Evolutionary conservation across 441 rosid genomes (phyloP).

Genomic region (Jatropha multifida): DNA sequence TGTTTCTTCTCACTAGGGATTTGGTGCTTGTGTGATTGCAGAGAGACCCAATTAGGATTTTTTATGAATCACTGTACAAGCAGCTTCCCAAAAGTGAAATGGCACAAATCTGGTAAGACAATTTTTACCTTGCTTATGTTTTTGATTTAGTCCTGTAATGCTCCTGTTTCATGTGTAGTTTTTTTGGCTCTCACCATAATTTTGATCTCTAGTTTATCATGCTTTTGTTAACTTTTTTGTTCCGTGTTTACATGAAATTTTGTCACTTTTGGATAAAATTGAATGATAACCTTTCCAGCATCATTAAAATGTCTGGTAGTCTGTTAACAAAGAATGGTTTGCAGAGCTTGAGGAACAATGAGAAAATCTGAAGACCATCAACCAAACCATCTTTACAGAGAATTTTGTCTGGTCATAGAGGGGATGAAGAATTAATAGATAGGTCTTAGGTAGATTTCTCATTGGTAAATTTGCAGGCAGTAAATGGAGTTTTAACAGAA

Average conservation of each 20-base stretch:
- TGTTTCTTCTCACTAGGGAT: not conserved
- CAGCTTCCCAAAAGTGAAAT: conserved; percentile 82
- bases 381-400: not conserved
- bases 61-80: conserved; percentile 74
- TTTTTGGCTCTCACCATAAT: conserved; percentile 4
- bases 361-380: not conserved
- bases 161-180: conserved; percentile 6
- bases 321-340: not conserved
- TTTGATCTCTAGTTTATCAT: not conserved
- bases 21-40: conserved; percentile 41
- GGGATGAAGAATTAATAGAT: not conserved
- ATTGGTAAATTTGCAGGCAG: not conserved
- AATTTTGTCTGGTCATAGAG: not conserved
- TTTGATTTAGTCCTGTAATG: not conserved
- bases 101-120: conserved; percentile 89
- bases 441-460: not conserved
- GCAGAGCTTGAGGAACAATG: not conserved
- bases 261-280: not conserved
- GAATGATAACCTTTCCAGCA: not conserved
- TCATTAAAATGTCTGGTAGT: not conserved
- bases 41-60: conserved; percentile 94
- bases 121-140: conserved; percentile 8
- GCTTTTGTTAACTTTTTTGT: not conserved
- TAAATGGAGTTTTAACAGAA: not conserved
- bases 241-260: not conserved